Conservation (phyloP, 1,284 basidiomycete genomes). For the Ustilago loliicola region DNA sequence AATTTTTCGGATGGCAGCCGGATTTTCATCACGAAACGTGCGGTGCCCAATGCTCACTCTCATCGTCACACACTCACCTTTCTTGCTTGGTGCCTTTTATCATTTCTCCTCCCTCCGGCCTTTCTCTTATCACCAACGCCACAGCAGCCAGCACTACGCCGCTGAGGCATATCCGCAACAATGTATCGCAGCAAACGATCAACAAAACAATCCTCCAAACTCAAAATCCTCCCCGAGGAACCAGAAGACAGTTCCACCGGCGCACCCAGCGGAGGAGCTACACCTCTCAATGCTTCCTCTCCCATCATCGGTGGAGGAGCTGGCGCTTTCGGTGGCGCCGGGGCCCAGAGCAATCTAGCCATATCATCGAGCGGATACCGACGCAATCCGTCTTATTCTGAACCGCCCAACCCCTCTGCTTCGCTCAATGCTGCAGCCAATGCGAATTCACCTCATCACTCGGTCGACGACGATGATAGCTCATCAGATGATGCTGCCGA, state of each 20-base stretch:
- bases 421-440: conserved; percentile 3
- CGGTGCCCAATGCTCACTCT: not conserved
- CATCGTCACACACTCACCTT: not conserved
- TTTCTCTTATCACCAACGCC: not conserved
- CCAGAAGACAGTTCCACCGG: conserved; percentile 75
- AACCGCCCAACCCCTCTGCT: conserved; percentile 24
- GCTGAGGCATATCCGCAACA: not conserved
- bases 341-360: conserved; percentile 1
- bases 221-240: conserved; percentile 93
- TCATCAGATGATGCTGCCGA: conserved; percentile 50
- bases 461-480: conserved; percentile 46
- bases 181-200: conserved; percentile 71
- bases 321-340: not conserved
- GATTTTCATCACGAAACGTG: not conserved
- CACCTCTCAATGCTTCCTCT: conserved; percentile 36
- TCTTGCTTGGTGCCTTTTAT: not conserved
- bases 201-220: conserved; percentile 87
- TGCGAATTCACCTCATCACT: conserved; percentile 30
- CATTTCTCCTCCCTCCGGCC: not conserved
- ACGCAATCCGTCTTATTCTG: conserved; percentile 27
- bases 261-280: conserved; percentile 35
- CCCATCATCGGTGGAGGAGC: conserved; percentile 24
- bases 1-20: conserved; percentile 7
- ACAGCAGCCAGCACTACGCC: not conserved
- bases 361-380: conserved; percentile 16